Conservation (phyloP, 768 basidiomycete species). For the Leccinum longicurvipes region DNA sequence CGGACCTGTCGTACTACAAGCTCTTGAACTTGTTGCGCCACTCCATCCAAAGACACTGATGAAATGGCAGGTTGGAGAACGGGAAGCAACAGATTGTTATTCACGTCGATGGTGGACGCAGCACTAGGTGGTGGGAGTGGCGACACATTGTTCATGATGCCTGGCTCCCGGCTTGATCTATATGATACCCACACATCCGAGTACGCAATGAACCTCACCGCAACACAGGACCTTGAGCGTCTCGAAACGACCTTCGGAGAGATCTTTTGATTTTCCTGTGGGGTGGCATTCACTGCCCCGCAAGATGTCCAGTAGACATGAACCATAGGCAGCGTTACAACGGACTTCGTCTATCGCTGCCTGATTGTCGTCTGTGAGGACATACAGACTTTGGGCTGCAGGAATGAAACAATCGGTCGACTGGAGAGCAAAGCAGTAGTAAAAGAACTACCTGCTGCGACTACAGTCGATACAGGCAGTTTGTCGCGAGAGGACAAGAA, state of each 20-base stretch:
- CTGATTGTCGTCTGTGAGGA: conserved; percentile 89
- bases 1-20: conserved; percentile 50
- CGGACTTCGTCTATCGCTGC: conserved; percentile 66
- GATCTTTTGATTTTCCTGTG: conserved; percentile 41
- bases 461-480: conserved; percentile 67
- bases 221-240: conserved; percentile 66
- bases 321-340: conserved; percentile 54
- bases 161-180: conserved; percentile 34
- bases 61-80: conserved; percentile 64
- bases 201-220: conserved; percentile 43
- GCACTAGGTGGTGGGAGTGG: conserved; percentile 70
- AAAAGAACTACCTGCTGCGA: conserved; percentile 66
- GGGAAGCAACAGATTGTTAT: conserved; percentile 69
- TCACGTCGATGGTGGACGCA: conserved; percentile 61
- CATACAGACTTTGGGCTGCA: conserved; percentile 87
- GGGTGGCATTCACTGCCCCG: conserved; percentile 32
- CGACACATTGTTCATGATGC: conserved; percentile 71
- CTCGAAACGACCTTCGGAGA: conserved; percentile 44
- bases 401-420: not conserved
- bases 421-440: not conserved
- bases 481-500: conserved; percentile 72
- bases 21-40: conserved; percentile 46
- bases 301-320: conserved; percentile 64
- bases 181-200: not conserved
- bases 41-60: conserved; percentile 52